Conservation (phyloP, 1,284 basidiomycete species). For the Entoloma clypeatum region DNA sequence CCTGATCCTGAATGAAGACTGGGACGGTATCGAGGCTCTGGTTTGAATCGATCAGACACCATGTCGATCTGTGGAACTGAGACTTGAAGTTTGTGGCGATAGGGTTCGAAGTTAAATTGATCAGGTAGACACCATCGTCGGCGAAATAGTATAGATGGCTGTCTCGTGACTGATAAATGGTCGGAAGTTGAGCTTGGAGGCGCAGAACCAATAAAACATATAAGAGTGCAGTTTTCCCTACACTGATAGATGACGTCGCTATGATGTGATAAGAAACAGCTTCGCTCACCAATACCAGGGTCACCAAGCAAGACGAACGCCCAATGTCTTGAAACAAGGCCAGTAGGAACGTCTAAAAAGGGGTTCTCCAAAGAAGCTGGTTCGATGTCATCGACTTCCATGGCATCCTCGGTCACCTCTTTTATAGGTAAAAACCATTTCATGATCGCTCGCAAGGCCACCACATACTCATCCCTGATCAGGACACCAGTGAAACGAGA, state of each 20-base stretch:
- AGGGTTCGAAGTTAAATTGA: slow-evolving; percentile 10
- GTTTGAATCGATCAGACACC: slow-evolving; percentile 16
- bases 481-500: slow-evolving; percentile 12
- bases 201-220: slow-evolving; percentile 11
- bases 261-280: slow-evolving; percentile 10
- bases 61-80: slow-evolving; percentile 13
- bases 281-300: slow-evolving; percentile 12
- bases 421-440: slow-evolving; percentile 11
- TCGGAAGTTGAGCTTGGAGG: slow-evolving; percentile 12
- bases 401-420: slow-evolving; percentile 11
- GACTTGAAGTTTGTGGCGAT: slow-evolving; percentile 11
- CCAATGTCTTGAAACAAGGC: slow-evolving; percentile 10
- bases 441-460: slow-evolving; percentile 10
- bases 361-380: slow-evolving; percentile 5
- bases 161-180: slow-evolving; percentile 14
- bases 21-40: slow-evolving; percentile 9
- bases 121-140: slow-evolving; percentile 11
- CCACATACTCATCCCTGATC: slow-evolving; percentile 13
- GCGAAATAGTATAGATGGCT: slow-evolving; percentile 17
- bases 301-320: slow-evolving; percentile 11
- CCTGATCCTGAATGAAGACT: slow-evolving; percentile 12
- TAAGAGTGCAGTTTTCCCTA: slow-evolving; percentile 12
- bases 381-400: slow-evolving; percentile 10
- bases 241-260: slow-evolving; percentile 5
- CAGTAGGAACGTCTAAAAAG: slow-evolving; percentile 8